Base-by-base conservation (phyloP, 83 land plant species). In the Isoetes engelmannii region DNA sequence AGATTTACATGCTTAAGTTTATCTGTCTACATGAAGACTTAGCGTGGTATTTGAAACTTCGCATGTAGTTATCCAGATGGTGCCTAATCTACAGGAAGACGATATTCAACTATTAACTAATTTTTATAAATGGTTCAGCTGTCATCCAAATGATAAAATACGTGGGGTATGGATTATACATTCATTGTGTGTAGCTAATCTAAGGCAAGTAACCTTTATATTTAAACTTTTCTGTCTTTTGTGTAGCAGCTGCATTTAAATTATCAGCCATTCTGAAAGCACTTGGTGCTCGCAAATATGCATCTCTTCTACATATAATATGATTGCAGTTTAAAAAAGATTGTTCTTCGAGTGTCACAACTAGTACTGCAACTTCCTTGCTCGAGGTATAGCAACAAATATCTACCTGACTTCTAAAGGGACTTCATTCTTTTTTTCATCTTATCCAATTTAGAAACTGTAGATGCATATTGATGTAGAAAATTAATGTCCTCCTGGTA, bases 211-310 rank as follows among this genome's bases (percentile, higher is more conserved):
- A 59, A 59, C 18, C 55, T 51, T 51, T 12, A 51, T 12, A 12
- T 0, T 28, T 28, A 28, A 28, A 28, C 37, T 28, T 28, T 28
- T 28, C 37, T 28, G 37, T 28, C 37, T 62, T 28, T 58, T 45
- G 15, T 17, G 65, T 61, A 78, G 81, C 77, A 7, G 73, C 77
- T 42, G 77, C 81, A 41, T 73, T 62, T 61, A 78, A 78, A 42
- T 68, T 78, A 8, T 77, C 81, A 50, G 81, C 77, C 13, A 54
- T 78, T 45, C 55, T 78, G 62, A 78, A 74, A 48, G 20, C 76
- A 4, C 68, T 78, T 67, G 81, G 81, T 21, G 57, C 78, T 5
- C 81, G 81, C 17, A 78, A 78, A 48, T 73, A 73, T 62, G 71
- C 66, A 7, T 57, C 63, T 60, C 45, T 56, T 1, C 50, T 78